Evolutionary conservation across 129 eudicot genomes (phyloP).

Genomic region (Flaveria robusta): DNA sequence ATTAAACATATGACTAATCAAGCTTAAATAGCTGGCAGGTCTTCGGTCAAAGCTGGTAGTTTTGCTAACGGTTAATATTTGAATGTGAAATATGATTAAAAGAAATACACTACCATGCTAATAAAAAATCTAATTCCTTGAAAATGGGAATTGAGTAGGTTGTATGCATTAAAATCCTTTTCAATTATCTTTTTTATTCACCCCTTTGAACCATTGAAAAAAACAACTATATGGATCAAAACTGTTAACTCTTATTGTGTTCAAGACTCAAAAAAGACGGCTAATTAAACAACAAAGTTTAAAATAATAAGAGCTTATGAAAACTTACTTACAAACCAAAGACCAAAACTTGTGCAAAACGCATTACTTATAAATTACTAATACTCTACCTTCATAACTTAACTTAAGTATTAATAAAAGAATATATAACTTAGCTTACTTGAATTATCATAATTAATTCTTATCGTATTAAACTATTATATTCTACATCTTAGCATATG

Average conservation of each 20-base stretch:
- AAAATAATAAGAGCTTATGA: neutral
- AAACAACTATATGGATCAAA: neutral
- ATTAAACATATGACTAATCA: neutral
- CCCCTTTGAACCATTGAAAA: neutral
- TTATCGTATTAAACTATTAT: no score
- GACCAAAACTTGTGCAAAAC: constrained; percentile 62
- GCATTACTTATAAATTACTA: no score
- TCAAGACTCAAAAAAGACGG: neutral
- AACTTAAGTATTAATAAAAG: no score
- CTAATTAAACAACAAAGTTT: neutral
- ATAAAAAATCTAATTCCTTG: no score
- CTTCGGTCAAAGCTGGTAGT: neutral
- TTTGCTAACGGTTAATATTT: neutral
- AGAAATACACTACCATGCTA: no score
- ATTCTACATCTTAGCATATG: no score
- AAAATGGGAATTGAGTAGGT: no score
- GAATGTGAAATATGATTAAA: no score
- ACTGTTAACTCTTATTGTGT: neutral
- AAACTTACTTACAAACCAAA: constrained; percentile 69
- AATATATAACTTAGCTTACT: no score
- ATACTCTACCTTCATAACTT: no score
- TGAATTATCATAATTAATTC: no score
- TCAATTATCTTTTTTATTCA: neutral
- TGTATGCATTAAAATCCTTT: no score
- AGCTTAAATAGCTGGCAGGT: constrained; percentile 1